phyloP scores from a whole-genome alignment of 1,284 basidiomycete species.

The Laetiporus sulphureus region DNA sequence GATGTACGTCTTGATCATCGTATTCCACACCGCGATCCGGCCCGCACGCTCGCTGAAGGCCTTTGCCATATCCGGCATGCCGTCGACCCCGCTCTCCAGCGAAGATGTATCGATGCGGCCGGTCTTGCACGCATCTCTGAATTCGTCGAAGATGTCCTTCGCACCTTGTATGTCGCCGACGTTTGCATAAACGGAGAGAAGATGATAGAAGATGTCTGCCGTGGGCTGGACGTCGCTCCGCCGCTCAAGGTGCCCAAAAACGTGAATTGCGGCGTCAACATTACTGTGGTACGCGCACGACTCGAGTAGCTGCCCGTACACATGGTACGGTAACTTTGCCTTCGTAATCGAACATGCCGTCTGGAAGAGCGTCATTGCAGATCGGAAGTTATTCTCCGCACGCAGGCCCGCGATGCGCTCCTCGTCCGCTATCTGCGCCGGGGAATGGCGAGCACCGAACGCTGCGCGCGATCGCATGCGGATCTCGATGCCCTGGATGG shows the following conservation, averaged over 20 bases:
- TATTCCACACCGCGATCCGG: constrained; percentile 57
- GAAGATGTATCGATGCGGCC: constrained; percentile 28
- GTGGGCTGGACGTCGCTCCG: constrained; percentile 34
- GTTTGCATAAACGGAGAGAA: constrained; percentile 59
- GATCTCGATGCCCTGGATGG: constrained; percentile 38
- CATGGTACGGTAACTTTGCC: constrained; percentile 29
- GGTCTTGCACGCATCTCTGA: constrained; percentile 33
- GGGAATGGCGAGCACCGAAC: constrained; percentile 18
- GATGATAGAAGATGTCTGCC: constrained; percentile 44
- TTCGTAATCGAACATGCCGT: constrained; percentile 38
- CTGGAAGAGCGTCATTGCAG: constrained; percentile 71
- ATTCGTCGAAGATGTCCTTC: constrained; percentile 65
- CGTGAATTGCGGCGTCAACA: constrained; percentile 55
- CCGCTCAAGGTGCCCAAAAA: constrained; percentile 64
- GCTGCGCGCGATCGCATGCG: constrained; percentile 32
- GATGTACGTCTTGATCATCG: constrained; percentile 77
- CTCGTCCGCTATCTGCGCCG: constrained; percentile 22
- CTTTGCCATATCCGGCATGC: background rate
- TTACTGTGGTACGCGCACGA: constrained; percentile 57
- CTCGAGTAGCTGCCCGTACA: constrained; percentile 58
- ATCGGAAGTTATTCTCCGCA: constrained; percentile 64
- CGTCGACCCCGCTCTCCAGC: constrained; percentile 6
- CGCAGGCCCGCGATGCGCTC: constrained; percentile 36
- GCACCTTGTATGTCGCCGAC: constrained; percentile 52
- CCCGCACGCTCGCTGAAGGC: constrained; percentile 14